These are phyloP conservation scores for Pinus tabuliformis DNA, from an alignment of 75 land plant genomes.

Conservation along the genomic window DNA sequence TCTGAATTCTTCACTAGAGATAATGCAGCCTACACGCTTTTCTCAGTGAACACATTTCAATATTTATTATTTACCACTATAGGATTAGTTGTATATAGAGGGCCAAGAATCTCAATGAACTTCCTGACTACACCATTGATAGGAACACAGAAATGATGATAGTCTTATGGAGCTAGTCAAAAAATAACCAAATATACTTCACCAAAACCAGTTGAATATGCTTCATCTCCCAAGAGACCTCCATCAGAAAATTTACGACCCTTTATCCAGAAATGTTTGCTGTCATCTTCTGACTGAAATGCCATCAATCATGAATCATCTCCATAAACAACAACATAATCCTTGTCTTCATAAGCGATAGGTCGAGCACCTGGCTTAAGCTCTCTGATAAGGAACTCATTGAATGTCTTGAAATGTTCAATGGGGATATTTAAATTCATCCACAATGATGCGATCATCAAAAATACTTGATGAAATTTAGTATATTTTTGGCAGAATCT, in stretches of 20 bases:
- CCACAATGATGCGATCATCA: no score
- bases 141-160: constrained; percentile 91
- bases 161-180: constrained; percentile 97
- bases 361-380: constrained; percentile 73
- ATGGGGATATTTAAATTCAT: neutral
- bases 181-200: constrained; percentile 82
- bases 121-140: constrained; percentile 65
- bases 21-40: constrained; percentile 81
- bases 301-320: constrained; percentile 88
- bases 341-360: constrained; percentile 48
- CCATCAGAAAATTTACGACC: constrained; percentile 86
- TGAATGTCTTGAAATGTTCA: constrained; percentile 60
- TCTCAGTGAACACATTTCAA: constrained; percentile 97
- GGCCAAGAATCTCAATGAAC: constrained; percentile 71
- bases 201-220: constrained; percentile 39
- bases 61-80: constrained; percentile 98
- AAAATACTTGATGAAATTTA: no score
- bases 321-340: constrained; percentile 80
- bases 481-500: no score
- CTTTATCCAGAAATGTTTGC: constrained; percentile 54
- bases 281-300: constrained; percentile 50
- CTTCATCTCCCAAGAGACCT: constrained; percentile 67
- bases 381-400: constrained; percentile 90
- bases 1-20: constrained; percentile 79
- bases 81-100: constrained; percentile 89